phyloP scores from a whole-genome alignment of 495 filamentous ascomycete genomes.

The Friedmanniomyces simplex region DNA sequence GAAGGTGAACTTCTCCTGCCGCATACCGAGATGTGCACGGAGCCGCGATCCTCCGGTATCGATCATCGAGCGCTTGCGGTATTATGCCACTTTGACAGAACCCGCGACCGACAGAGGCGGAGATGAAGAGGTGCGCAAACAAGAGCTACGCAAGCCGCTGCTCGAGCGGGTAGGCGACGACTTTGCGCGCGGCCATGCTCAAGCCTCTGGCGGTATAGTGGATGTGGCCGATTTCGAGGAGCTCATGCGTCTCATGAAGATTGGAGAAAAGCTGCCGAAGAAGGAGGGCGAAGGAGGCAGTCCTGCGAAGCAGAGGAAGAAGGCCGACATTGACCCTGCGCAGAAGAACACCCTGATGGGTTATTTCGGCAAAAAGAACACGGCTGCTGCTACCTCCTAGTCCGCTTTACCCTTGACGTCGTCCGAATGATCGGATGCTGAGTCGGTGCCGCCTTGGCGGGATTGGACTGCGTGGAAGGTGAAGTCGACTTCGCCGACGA shows the following conservation, averaged over 20 bases:
- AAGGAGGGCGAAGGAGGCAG: constrained; percentile 22
- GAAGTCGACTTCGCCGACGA: constrained; percentile 78
- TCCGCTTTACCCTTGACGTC: neutral
- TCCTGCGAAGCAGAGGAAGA: constrained; percentile 27
- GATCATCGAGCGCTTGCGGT: constrained; percentile 43
- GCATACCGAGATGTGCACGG: constrained; percentile 39
- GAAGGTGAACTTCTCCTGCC: constrained; percentile 50
- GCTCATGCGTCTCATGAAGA: constrained; percentile 41
- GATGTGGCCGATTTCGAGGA: constrained; percentile 45
- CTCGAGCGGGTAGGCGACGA: constrained; percentile 40
- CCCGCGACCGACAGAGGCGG: constrained; percentile 14
- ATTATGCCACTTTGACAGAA: constrained; percentile 29
- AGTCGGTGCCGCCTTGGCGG: neutral
- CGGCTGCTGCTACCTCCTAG: neutral
- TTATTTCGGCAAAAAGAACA: constrained; percentile 31
- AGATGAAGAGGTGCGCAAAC: neutral
- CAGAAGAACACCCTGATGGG: constrained; percentile 42
- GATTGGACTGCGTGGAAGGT: constrained; percentile 44
- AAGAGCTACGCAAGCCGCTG: constrained; percentile 31
- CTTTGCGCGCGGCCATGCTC: constrained; percentile 49
- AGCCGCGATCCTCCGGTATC: constrained; percentile 40
- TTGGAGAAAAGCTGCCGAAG: constrained; percentile 38
- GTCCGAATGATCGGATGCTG: neutral
- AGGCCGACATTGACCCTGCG: constrained; percentile 14
- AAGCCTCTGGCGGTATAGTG: constrained; percentile 49